Percentiles rank a stretch among this genome's conserved stretches.
Evolutionary conservation across 129 eudicot genomes (phyloP).

Genomic region (Heracleum sosnowskyi): DNA sequence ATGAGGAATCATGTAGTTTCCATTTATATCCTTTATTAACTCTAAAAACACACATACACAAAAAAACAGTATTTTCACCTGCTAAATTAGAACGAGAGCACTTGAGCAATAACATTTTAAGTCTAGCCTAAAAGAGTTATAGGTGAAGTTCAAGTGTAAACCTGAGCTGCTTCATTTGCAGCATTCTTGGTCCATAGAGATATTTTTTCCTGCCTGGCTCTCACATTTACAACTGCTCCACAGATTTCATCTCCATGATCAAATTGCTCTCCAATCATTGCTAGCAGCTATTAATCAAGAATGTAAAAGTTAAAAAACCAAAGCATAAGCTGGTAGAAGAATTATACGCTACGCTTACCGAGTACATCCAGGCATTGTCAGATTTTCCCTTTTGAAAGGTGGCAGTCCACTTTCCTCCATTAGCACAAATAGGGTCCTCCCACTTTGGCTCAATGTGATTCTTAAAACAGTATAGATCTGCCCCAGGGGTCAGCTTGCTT

Average conservation of each 20-base stretch:
- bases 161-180: slow-evolving; percentile 97
- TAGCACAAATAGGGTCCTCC: slow-evolving; percentile 98
- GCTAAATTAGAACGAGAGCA: neutral
- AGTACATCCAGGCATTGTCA: slow-evolving; percentile 70
- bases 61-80: no score
- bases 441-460: slow-evolving; percentile 77
- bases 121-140: neutral
- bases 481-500: slow-evolving; percentile 54
- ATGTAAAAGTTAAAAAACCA: slow-evolving; percentile 3
- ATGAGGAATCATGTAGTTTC: no score
- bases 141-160: slow-evolving; percentile 12
- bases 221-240: slow-evolving; percentile 92
- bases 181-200: slow-evolving; percentile 94
- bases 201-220: slow-evolving; percentile 58
- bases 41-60: no score
- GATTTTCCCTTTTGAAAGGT: slow-evolving; percentile 39
- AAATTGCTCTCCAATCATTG: slow-evolving; percentile 96
- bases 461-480: slow-evolving; percentile 78
- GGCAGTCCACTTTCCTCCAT: slow-evolving; percentile 97
- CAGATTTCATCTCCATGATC: slow-evolving; percentile 95
- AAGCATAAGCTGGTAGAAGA: neutral
- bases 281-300: slow-evolving; percentile 50
- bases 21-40: no score
- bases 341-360: slow-evolving; percentile 33
- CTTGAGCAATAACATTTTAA: neutral